Evolutionary conservation across 306 rosid genomes (phyloP).

Genomic region (Mucuna pruriens): DNA sequence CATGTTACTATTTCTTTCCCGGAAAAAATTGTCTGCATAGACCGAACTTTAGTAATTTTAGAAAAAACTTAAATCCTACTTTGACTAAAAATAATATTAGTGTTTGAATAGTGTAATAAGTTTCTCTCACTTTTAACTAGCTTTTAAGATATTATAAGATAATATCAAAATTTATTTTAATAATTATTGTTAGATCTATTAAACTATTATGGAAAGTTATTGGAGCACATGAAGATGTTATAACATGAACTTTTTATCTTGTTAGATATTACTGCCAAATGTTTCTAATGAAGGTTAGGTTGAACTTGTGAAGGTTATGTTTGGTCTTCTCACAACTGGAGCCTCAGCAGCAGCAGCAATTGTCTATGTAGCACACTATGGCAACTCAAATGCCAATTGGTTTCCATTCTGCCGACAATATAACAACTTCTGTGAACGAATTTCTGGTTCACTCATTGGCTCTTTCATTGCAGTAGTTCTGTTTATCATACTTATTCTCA

Average conservation of each 20-base stretch:
- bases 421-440: conserved; percentile 51
- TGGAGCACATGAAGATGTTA: no score
- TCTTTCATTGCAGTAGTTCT: conserved; percentile 49
- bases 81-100: no score
- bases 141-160: no score
- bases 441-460: conserved; percentile 62
- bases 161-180: no score
- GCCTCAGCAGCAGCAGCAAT: conserved; percentile 63
- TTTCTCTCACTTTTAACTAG: no score
- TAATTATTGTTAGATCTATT: no score
- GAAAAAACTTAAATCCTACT: no score
- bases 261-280: background rate
- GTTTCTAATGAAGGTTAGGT: conserved; percentile 8
- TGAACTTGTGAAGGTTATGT: conserved; percentile 54
- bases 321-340: conserved; percentile 51
- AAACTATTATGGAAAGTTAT: no score
- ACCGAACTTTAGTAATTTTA: background rate
- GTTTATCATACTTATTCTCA: conserved; percentile 49
- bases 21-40: background rate
- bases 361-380: conserved; percentile 57
- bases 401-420: conserved; percentile 58
- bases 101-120: no score
- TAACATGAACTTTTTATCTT: background rate
- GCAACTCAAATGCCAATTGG: conserved; percentile 60
- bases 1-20: background rate